Conservation (phyloP, 164 flowering plant genomes). For the Macadamia integrifolia region DNA sequence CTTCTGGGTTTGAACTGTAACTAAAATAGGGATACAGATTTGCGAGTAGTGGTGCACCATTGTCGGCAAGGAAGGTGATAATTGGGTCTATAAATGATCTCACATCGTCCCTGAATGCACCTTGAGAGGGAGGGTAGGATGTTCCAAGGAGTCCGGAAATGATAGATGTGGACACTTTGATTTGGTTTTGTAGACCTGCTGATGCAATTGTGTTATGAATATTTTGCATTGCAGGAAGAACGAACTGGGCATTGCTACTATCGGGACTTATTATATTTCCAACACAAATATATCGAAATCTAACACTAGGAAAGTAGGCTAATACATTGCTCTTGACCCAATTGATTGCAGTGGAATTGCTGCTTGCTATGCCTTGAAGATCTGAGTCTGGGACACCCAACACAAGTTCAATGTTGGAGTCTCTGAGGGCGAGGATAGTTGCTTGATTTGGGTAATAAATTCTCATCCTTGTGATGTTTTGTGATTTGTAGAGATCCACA, state of each 20-base stretch:
- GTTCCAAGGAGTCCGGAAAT: conserved; percentile 3
- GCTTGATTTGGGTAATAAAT: conserved; percentile 32
- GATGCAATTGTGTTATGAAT: conserved; percentile 19
- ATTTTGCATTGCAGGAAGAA: conserved; percentile 38
- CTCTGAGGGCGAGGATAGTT: conserved; percentile 30
- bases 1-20: conserved; percentile 2
- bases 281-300: conserved; percentile 36
- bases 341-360: conserved; percentile 22
- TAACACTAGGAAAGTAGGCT: conserved; percentile 22
- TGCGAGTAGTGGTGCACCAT: conserved; percentile 23
- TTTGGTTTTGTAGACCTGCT: conserved; percentile 19
- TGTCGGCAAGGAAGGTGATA: conserved; percentile 18
- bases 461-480: conserved; percentile 30
- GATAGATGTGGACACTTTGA: conserved; percentile 31
- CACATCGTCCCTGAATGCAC: conserved; percentile 13
- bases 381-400: conserved; percentile 33
- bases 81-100: conserved; percentile 14
- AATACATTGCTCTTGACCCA: conserved; percentile 36
- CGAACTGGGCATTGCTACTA: conserved; percentile 15
- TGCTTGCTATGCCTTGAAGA: conserved; percentile 30
- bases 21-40: conserved; percentile 43
- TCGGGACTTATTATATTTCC: conserved; percentile 42
- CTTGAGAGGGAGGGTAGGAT: conserved; percentile 31
- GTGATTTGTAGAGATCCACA: conserved; percentile 21
- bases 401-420: conserved; percentile 36